A percentile compares a stretch with the other conserved stretches of the same genome.
Conservation (phyloP, 2,329 filamentous ascomycete species). For the Botrytis byssoidea region DNA sequence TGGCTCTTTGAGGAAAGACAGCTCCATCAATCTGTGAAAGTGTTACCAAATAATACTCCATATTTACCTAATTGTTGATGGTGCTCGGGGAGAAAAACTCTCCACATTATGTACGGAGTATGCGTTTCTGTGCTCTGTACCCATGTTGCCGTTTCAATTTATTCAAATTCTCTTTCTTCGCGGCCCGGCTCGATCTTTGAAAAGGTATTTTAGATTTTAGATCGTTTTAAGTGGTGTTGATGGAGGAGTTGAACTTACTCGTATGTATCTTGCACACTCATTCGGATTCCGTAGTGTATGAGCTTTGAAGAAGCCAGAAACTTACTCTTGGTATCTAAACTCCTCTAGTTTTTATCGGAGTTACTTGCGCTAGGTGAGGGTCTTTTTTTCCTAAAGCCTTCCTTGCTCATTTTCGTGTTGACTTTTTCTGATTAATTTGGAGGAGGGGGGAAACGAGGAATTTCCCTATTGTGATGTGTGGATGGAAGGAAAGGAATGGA, state of each 20-base stretch:
- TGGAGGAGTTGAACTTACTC: neutral
- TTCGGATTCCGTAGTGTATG: neutral
- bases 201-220: neutral
- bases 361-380: neutral
- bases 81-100: neutral
- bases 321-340: neutral
- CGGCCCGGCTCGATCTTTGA: neutral
- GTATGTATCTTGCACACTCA: neutral
- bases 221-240: neutral
- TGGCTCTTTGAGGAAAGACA: neutral
- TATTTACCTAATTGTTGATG: neutral
- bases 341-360: neutral
- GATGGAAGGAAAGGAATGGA: neutral
- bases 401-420: neutral
- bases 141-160: neutral
- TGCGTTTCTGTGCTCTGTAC: neutral
- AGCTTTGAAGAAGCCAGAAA: neutral
- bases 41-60: conserved; percentile 6
- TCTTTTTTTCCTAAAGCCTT: neutral
- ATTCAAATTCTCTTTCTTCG: neutral
- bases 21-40: neutral
- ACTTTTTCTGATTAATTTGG: neutral
- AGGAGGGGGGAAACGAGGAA: neutral
- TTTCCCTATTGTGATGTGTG: neutral
- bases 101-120: neutral